Conservation (phyloP, 2,329 filamentous ascomycete genomes). For the Colletotrichum graminicola region DNA sequence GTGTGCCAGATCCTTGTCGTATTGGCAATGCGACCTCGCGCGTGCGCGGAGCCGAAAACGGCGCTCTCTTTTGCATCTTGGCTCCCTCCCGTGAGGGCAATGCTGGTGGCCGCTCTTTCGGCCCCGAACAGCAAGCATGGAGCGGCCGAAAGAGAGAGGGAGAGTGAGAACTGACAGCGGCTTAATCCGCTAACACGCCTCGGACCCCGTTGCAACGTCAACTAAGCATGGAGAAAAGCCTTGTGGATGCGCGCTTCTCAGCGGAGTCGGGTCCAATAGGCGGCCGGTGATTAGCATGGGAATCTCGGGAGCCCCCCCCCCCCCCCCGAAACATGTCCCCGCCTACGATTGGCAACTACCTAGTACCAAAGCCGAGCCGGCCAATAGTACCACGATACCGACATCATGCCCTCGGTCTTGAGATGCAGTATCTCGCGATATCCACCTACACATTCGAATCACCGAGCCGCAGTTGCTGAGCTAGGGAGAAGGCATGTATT, state of each 20-base stretch:
- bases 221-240: not conserved
- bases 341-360: not conserved
- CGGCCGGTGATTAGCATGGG: slow-evolving; percentile 1
- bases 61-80: slow-evolving; percentile 25
- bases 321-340: not conserved
- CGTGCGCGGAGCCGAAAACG: slow-evolving; percentile 27
- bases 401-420: not conserved
- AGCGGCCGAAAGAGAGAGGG: slow-evolving; percentile 10
- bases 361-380: not conserved
- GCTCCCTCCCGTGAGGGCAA: not conserved
- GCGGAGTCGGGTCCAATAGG: not conserved
- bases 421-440: not conserved
- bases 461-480: not conserved
- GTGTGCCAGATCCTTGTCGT: slow-evolving; percentile 18
- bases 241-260: not conserved
- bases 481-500: not conserved
- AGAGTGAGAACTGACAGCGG: not conserved
- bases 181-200: not conserved
- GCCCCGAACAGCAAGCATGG: slow-evolving; percentile 29
- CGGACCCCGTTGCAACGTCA: not conserved
- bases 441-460: not conserved
- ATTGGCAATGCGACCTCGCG: slow-evolving; percentile 27
- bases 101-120: slow-evolving; percentile 19
- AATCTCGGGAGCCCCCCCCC: not conserved
- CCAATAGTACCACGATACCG: not conserved